Conservation (phyloP, 2,329 filamentous ascomycete genomes). For the Amauroascus niger region DNA sequence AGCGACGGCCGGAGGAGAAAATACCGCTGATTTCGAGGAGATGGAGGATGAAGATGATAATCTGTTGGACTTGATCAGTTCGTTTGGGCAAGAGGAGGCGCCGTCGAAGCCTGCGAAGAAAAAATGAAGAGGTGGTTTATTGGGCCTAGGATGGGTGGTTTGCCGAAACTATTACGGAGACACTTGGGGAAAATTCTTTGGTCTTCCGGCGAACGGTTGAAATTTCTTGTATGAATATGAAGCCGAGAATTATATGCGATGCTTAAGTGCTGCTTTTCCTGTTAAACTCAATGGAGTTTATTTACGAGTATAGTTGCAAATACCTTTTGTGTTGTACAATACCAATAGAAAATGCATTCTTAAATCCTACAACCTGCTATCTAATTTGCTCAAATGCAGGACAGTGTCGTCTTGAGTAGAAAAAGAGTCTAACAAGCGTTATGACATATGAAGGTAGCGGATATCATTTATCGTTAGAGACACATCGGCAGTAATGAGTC, state of each 20-base stretch:
- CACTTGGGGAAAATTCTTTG: background rate
- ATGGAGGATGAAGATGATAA: constrained; percentile 44
- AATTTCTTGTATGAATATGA: constrained; percentile 15
- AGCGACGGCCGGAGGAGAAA: constrained; percentile 16
- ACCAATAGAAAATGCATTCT: background rate
- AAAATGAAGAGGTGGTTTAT: constrained; percentile 10
- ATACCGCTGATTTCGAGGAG: constrained; percentile 25
- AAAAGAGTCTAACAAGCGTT: background rate
- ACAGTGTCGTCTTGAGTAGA: background rate
- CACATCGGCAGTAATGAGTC: background rate
- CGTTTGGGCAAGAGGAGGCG: constrained; percentile 37
- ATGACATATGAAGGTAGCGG: no score
- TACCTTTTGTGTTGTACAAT: background rate
- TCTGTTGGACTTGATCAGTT: constrained; percentile 49
- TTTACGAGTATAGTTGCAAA: background rate
- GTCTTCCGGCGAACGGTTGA: constrained; percentile 1
- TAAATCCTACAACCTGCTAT: background rate
- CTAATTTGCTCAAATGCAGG: background rate
- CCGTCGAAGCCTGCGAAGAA: constrained; percentile 31
- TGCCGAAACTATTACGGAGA: background rate
- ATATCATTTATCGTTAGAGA: no score
- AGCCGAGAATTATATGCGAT: background rate
- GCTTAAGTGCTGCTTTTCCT: background rate
- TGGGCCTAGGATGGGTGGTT: background rate
- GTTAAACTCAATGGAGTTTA: background rate